Base-by-base conservation (phyloP, 208 protist species). In the Trypanosoma melophagium region DNA sequence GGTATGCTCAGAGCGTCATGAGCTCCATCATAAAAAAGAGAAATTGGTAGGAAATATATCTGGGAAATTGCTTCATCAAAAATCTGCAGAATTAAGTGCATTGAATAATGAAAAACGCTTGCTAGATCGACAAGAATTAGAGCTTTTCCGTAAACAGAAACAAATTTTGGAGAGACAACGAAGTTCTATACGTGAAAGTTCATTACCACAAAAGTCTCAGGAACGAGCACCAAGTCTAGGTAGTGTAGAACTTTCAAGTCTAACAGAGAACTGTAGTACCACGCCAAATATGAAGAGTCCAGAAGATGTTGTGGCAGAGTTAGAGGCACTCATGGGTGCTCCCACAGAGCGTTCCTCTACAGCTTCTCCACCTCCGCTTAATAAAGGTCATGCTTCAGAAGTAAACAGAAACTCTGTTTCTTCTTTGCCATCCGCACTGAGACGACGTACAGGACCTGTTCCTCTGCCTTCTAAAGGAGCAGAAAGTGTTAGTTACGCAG, bases 231-330 rank as follows among this genome's bases (percentile, higher is more conserved):
- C 0, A 41, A 69, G 65, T 56, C 25, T 19, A 5, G 65, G 24
- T 7, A 69, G 65, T 52, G 65, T 69, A 19, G 55, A 62, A 31
- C 16, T 69, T 4, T 69, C 65, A 13, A 69, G 65, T 47, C 45
- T 69, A 22, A 69, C 65, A 35, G 53, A 63, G 14, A 54, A 69
- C 9, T 56, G 44, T 31, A 22, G 31, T 16, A 62, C 44, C 28
- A 55, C 55, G 14, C 55, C 44, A 28, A 54, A 35, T 47, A 25
- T 16, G 13, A 45, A 55, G 17, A 17, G 49, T 14, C 51, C 47
- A 38, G 44, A 61, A 22, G 49, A 60, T 42, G 25, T 61, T 55
- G 53, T 66, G 40, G 59, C 60, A 7, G 68, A 73, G 52, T 35
- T 73, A 19, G 68, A 73, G 22, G 58, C 58, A 31, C 44, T 73